phyloP scores from a whole-genome alignment of 139 green algal species.

The Auxenochlorella pyrenoidosa region DNA sequence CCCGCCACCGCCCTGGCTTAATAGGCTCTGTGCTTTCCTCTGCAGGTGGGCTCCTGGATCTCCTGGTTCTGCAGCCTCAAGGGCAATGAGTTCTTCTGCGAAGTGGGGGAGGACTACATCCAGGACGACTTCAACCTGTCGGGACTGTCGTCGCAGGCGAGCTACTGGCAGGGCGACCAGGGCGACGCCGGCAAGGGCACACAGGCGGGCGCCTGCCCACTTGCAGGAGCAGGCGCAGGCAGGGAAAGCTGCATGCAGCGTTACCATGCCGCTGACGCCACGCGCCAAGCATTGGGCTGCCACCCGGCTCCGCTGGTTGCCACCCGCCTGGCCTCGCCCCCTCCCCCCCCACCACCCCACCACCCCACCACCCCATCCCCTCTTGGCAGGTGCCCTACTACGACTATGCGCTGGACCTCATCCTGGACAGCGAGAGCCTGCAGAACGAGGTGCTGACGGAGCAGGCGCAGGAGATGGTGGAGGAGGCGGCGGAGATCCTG shows the following conservation, averaged over 20 bases:
- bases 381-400: constrained; percentile 93
- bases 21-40: too few relatives aligned
- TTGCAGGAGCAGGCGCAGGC: too few relatives aligned
- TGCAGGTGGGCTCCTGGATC: constrained; percentile 83
- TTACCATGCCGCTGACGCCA: neutral
- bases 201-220: too few relatives aligned
- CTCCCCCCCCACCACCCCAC: neutral
- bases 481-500: constrained; percentile 95
- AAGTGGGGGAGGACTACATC: constrained; percentile 97
- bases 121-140: constrained; percentile 99
- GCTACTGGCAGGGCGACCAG: fast-evolving
- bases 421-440: constrained; percentile 92
- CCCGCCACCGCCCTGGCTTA: neutral
- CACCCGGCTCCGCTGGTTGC: too few relatives aligned
- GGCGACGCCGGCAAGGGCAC: too few relatives aligned
- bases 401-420: constrained; percentile 97
- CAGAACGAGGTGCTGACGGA: constrained; percentile 82
- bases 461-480: constrained; percentile 91
- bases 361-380: too few relatives aligned
- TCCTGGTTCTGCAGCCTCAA: constrained; percentile 93
- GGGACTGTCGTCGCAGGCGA: constrained; percentile 83
- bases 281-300: neutral
- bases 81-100: constrained; percentile 92
- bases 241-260: neutral
- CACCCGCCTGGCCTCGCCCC: neutral